Evolutionary conservation across 192 early-diverging fungal genomes (phyloP).

Genomic region (Entophlyctis luteolus): DNA sequence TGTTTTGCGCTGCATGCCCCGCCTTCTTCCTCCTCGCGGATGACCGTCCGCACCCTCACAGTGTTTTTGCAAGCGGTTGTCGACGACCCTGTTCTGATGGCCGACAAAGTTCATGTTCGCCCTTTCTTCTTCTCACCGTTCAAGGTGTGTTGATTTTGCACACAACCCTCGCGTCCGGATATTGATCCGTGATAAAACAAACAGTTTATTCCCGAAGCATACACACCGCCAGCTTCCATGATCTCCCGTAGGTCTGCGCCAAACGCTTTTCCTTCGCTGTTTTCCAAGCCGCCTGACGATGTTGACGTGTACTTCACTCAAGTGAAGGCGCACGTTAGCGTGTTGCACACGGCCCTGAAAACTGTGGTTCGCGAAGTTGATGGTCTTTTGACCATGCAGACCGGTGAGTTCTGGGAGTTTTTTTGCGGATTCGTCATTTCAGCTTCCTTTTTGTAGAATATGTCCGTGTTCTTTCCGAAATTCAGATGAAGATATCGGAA

Average conservation of each 20-base stretch:
- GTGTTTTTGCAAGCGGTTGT: background rate
- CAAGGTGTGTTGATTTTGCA: no score
- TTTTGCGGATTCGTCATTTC: no score
- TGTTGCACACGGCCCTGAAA: background rate
- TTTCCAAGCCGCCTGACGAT: constrained; percentile 14
- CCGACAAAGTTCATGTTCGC: background rate
- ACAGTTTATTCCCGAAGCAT: background rate
- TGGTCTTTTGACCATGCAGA: constrained; percentile 7
- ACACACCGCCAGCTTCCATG: background rate
- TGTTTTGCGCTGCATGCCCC: constrained; percentile 7
- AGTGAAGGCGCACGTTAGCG: constrained; percentile 1
- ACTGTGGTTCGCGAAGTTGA: constrained; percentile 6
- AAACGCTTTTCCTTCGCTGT: background rate
- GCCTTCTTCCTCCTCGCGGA: background rate
- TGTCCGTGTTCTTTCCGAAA: background rate
- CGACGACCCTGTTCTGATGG: background rate
- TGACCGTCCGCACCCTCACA: background rate
- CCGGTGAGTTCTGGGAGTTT: background rate
- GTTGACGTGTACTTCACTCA: constrained; percentile 19
- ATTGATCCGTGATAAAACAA: background rate
- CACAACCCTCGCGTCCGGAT: background rate
- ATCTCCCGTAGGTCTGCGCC: background rate
- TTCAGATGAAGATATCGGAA: background rate
- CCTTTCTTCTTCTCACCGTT: background rate
- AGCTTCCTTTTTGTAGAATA: no score